phyloP scores from a whole-genome alignment of 257 asterid species.

The Ilex aquifolium region DNA sequence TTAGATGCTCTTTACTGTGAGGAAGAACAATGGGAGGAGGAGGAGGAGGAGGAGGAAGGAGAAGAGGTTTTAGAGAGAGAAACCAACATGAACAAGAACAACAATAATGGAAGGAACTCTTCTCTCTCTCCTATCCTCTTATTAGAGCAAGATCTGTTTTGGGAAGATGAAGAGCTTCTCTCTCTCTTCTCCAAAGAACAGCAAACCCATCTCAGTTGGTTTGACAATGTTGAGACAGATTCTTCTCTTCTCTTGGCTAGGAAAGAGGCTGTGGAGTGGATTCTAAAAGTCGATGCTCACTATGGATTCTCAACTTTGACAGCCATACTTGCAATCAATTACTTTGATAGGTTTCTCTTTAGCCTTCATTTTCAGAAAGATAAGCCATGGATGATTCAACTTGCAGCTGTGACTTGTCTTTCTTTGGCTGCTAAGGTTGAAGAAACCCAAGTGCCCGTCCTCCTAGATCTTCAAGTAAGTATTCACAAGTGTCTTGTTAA shows the following conservation, averaged over 20 bases:
- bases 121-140: conserved; percentile 28
- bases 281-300: conserved; percentile 44
- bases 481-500: no score
- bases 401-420: conserved; percentile 73
- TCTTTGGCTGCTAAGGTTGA: conserved; percentile 94
- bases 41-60: conserved; percentile 11
- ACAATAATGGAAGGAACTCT: not conserved
- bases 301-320: conserved; percentile 66
- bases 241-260: conserved; percentile 26
- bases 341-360: conserved; percentile 62
- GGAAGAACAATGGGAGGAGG: conserved; percentile 51
- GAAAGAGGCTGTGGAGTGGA: conserved; percentile 63
- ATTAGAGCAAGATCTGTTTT: conserved; percentile 52
- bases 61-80: not conserved
- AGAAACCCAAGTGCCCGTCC: conserved; percentile 80
- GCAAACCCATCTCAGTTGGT: conserved; percentile 21
- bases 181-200: conserved; percentile 64
- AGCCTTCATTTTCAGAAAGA: conserved; percentile 34
- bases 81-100: not conserved
- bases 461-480: conserved; percentile 76
- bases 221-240: conserved; percentile 2
- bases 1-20: conserved; percentile 51
- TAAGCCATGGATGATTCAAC: conserved; percentile 89
- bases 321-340: conserved; percentile 64
- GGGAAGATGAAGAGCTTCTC: conserved; percentile 71